Percentiles rank a stretch among this genome's conserved stretches.
These are phyloP conservation scores for Dendrocalamus sinicus DNA, from an alignment of 176 grass and related monocot species.

Conservation along the genomic window DNA sequence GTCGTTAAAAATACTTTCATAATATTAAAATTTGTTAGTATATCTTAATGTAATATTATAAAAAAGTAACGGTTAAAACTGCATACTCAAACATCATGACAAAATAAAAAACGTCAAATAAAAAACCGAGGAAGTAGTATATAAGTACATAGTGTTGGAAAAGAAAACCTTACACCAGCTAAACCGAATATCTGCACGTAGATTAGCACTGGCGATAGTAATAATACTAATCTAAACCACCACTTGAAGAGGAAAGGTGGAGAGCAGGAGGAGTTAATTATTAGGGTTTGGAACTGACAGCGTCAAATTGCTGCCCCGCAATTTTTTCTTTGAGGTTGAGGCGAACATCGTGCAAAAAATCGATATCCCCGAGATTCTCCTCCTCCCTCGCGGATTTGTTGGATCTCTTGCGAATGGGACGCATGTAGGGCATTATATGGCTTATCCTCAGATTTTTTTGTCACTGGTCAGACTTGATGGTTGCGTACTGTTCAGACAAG, in stretches of 20 bases:
- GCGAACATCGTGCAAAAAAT: constrained; percentile 58
- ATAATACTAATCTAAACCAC: constrained; percentile 5
- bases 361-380: constrained; percentile 55
- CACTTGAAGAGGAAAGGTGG: background rate
- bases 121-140: too few relatives aligned
- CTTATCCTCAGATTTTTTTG: background rate
- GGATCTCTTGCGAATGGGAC: constrained; percentile 36
- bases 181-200: background rate
- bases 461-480: background rate
- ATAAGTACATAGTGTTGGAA: background rate
- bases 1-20: too few relatives aligned
- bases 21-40: too few relatives aligned
- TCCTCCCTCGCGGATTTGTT: constrained; percentile 39
- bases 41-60: too few relatives aligned
- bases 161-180: background rate
- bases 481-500: background rate
- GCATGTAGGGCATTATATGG: background rate
- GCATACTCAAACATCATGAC: too few relatives aligned
- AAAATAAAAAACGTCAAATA: too few relatives aligned
- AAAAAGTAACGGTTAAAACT: too few relatives aligned
- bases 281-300: constrained; percentile 47
- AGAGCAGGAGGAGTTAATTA: constrained; percentile 18
- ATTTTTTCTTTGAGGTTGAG: constrained; percentile 26
- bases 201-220: background rate
- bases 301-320: constrained; percentile 27